These are phyloP conservation scores for Tetrahymena thermophila DNA, from an alignment of 73 alveolate genomes.

Conservation along the genomic window DNA sequence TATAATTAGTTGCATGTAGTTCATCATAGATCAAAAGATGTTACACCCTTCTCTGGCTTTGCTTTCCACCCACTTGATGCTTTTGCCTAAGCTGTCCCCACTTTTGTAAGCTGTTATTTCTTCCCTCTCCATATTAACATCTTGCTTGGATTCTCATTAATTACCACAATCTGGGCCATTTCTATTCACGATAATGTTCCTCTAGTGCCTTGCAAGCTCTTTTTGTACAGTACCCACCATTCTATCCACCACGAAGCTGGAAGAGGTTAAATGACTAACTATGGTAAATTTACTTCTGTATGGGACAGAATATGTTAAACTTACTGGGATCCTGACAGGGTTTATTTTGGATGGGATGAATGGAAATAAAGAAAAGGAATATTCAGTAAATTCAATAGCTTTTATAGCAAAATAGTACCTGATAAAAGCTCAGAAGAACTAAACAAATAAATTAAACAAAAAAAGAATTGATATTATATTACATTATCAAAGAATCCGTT, in stretches of 20 bases:
- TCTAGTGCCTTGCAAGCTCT: constrained; percentile 46
- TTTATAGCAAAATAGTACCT: constrained; percentile 3
- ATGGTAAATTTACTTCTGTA: constrained; percentile 53
- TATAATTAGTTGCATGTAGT: constrained; percentile 25
- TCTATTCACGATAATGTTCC: constrained; percentile 60
- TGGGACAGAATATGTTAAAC: constrained; percentile 60
- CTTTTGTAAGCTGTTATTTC: constrained; percentile 42
- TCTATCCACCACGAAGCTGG: constrained; percentile 55
- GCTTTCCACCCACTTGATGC: constrained; percentile 65
- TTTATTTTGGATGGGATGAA: constrained; percentile 39
- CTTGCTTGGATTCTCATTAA: constrained; percentile 20
- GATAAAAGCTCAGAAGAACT: background rate
- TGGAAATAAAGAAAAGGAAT: background rate
- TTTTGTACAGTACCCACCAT: constrained; percentile 50
- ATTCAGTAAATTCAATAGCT: background rate
- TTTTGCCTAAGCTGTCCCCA: constrained; percentile 48
- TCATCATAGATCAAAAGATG: constrained; percentile 47
- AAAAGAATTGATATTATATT: background rate
- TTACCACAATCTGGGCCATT: constrained; percentile 52
- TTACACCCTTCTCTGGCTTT: constrained; percentile 56
- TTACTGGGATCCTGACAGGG: constrained; percentile 53
- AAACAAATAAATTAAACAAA: background rate
- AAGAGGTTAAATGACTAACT: constrained; percentile 34
- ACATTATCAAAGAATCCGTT: background rate
- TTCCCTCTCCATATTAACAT: constrained; percentile 46